Base-by-base conservation (phyloP, 345 rosid species). In the Linum lewisii region DNA sequence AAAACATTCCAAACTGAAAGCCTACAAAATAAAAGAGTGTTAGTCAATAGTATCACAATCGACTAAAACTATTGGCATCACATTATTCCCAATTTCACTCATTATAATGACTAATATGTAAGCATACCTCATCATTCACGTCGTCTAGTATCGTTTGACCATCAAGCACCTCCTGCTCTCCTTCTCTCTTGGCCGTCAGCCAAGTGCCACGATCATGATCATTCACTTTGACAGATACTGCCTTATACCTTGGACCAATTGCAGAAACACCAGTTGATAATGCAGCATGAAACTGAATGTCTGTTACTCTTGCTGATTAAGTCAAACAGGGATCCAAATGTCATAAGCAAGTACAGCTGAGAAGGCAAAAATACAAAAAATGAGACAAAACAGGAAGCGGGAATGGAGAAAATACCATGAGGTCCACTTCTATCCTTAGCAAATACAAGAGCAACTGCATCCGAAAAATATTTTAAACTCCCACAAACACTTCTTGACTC, bases 121-220 rank as follows among this genome's bases (percentile, higher is more conserved):
- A 56, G 50, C 65, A 38, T 81, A 86, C 95, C 88, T 81, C 77
- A 53, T 55, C 63, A 61, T 74, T 20, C 45, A 92, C 72, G 68
- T 75, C 69, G 64, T 72, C 66, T 32, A 86, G 66, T 63, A 92
- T 77, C 66, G 76, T 84, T 20, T 75, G 73, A 37, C 95, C 96
- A 68, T 77, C 75, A 57, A 83, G 93, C 75, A 81, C 69, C 72
- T 78, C 87, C 42, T 32, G 72, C 29, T 71, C 72, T 58, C 87
- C 95, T 63, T 76, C 82, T 73, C 78, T 81, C 78, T 64, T 83
- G 22, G 93, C 96, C 15, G 93, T 86, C 58, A 88, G 78, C 84
- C 81, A 69, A 15, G 96, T 81, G 51, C 23, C 29, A 34, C 9
- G 24, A 36, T 63, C 67, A 62, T 58, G 24, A 16, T 2, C 18